phyloP scores from a whole-genome alignment of 2,329 filamentous ascomycete genomes.

The Arthrocladium fulminans region DNA sequence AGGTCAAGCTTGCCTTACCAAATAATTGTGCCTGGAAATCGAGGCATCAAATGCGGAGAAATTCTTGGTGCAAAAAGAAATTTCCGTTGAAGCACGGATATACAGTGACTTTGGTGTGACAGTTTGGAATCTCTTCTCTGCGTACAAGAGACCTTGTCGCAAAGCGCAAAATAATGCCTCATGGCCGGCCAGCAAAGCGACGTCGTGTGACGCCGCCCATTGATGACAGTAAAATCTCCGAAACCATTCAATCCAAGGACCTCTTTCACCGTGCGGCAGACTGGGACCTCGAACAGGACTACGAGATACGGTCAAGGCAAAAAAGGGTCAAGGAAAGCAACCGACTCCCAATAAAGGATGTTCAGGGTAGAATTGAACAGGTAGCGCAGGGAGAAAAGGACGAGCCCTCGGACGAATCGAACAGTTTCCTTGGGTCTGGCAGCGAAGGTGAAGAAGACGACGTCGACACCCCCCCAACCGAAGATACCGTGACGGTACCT shows the following conservation, averaged over 20 bases:
- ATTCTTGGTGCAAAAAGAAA: too few species aligned
- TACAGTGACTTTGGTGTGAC: too few species aligned
- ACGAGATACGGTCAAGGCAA: constrained; percentile 72
- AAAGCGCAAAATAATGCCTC: constrained; percentile 36
- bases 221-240: constrained; percentile 28
- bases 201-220: constrained; percentile 42
- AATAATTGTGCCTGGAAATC: too few species aligned
- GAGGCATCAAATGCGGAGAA: too few species aligned
- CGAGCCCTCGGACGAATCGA: constrained; percentile 45
- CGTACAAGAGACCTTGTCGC: neutral
- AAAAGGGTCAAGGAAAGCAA: constrained; percentile 67
- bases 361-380: constrained; percentile 62
- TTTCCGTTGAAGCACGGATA: too few species aligned
- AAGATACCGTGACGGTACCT: constrained; percentile 45
- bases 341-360: constrained; percentile 76
- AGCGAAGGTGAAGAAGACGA: constrained; percentile 46
- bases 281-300: constrained; percentile 89
- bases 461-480: constrained; percentile 25
- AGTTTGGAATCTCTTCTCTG: too few species aligned
- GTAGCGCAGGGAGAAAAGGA: constrained; percentile 37
- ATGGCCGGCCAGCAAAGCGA: constrained; percentile 40
- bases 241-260: constrained; percentile 32
- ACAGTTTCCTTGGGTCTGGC: constrained; percentile 54
- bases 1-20: too few species aligned
- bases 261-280: constrained; percentile 67